Conservation (phyloP, 495 filamentous ascomycete species). For the Aspergillus sclerotioniger region DNA sequence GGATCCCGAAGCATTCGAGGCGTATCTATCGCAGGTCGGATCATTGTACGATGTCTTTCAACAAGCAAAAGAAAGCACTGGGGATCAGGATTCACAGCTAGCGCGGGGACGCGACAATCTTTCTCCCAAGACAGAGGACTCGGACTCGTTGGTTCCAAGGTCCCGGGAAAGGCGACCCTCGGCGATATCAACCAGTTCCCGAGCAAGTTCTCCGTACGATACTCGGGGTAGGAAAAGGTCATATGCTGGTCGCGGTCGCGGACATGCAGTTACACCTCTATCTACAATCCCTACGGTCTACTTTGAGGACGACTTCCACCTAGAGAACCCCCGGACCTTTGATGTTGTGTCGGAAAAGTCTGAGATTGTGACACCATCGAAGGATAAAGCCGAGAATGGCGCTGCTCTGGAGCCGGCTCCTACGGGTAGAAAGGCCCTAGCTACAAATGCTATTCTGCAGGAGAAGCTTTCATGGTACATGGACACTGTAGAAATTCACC, state of each 20-base stretch:
- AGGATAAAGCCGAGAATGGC: slow-evolving; percentile 61
- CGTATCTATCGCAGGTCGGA: slow-evolving; percentile 81
- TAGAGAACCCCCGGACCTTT: slow-evolving; percentile 95
- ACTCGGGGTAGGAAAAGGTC: slow-evolving; percentile 33
- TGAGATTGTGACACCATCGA: slow-evolving; percentile 73
- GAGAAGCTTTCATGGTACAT: slow-evolving; percentile 99
- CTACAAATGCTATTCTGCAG: slow-evolving; percentile 97
- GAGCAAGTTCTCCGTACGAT: slow-evolving; percentile 42
- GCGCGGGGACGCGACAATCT: slow-evolving; percentile 27
- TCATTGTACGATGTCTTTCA: slow-evolving; percentile 79
- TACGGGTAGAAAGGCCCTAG: slow-evolving; percentile 73
- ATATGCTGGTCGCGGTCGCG: slow-evolving; percentile 35
- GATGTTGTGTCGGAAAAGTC: slow-evolving; percentile 96
- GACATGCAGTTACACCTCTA: slow-evolving; percentile 73
- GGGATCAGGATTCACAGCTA: slow-evolving; percentile 51
- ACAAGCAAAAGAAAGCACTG: slow-evolving; percentile 64
- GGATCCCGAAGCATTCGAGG: slow-evolving; percentile 72
- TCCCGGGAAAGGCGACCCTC: slow-evolving; percentile 41
- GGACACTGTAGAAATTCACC: slow-evolving; percentile 97
- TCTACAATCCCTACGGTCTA: slow-evolving; percentile 92
- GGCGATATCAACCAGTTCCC: slow-evolving; percentile 35
- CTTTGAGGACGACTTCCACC: slow-evolving; percentile 90
- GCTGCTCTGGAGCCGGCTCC: slow-evolving; percentile 51
- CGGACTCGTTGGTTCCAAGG: slow-evolving; percentile 35
- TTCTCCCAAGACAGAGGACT: slow-evolving; percentile 36